These are phyloP conservation scores for Pleurotus salmoneostramineus DNA, from an alignment of 768 basidiomycete species.

Conservation along the genomic window DNA sequence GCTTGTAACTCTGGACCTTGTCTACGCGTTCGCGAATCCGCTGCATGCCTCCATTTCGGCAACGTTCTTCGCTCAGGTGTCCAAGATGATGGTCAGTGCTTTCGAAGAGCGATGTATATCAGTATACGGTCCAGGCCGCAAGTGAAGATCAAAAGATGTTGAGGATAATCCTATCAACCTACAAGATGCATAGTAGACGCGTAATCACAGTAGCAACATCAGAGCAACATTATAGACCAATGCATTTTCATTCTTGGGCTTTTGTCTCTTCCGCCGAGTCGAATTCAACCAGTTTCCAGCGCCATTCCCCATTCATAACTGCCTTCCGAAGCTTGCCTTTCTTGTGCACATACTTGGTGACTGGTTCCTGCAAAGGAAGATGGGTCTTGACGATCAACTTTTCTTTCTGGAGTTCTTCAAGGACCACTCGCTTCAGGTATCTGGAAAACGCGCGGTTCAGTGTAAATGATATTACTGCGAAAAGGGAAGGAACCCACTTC, in stretches of 20 bases:
- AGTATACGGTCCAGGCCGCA: constrained; percentile 55
- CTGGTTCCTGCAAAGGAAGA: background rate
- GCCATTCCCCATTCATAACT: background rate
- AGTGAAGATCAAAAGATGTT: constrained; percentile 8
- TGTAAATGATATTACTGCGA: background rate
- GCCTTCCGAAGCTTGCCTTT: constrained; percentile 4
- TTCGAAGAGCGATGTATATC: constrained; percentile 82
- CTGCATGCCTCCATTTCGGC: constrained; percentile 80
- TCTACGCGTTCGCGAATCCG: constrained; percentile 85
- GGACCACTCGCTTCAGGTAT: constrained; percentile 15
- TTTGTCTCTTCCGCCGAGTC: too few relatives aligned
- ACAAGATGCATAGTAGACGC: background rate
- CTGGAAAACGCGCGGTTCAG: constrained; percentile 1
- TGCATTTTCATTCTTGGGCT: too few relatives aligned
- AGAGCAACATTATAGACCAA: background rate
- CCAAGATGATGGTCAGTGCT: constrained; percentile 85
- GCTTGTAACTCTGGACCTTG: constrained; percentile 78
- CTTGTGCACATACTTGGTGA: constrained; percentile 2
- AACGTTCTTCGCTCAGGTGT: constrained; percentile 83
- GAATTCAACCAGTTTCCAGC: background rate
- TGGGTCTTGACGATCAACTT: background rate
- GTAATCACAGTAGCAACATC: background rate
- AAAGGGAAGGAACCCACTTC: constrained; percentile 7
- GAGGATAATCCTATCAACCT: too few relatives aligned
- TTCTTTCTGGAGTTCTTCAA: constrained; percentile 10